These are phyloP conservation scores for Cubamyces lactineus DNA, from an alignment of 768 basidiomycete species.

Conservation along the genomic window DNA sequence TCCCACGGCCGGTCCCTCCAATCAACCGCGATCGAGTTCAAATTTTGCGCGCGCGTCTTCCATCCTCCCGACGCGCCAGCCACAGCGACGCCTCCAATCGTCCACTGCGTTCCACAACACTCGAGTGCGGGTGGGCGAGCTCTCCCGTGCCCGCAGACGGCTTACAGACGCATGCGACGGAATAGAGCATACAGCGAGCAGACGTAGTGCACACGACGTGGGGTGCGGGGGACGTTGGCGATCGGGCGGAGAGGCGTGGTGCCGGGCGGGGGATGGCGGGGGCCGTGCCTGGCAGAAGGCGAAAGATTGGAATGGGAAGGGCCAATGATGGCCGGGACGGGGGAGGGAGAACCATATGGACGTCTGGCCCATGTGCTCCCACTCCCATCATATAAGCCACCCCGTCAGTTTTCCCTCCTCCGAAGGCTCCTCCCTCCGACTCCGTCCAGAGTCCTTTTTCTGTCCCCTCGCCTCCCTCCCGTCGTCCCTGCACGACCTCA, in stretches of 20 bases:
- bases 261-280: not conserved
- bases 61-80: not conserved
- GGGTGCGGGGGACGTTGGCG: not conserved
- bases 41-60: conserved; percentile 9
- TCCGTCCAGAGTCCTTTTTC: conserved; percentile 1
- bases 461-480: not conserved
- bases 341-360: conserved; percentile 15
- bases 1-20: not conserved
- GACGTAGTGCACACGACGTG: not conserved
- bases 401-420: not conserved
- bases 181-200: not conserved
- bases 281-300: not conserved
- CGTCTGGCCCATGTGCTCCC: conserved; percentile 12
- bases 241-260: not conserved
- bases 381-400: conserved; percentile 3
- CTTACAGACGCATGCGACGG: not conserved
- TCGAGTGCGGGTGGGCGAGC: not conserved
- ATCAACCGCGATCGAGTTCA: conserved; percentile 5
- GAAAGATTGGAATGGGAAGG: conserved; percentile 1
- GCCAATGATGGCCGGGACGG: conserved; percentile 10
- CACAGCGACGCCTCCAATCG: not conserved
- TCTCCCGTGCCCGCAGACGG: too few relatives aligned
- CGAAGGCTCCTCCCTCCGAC: conserved; percentile 12
- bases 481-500: conserved; percentile 7
- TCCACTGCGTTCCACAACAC: not conserved